Conservation (phyloP, 805 yeast species). For the Candida sithepensis region DNA sequence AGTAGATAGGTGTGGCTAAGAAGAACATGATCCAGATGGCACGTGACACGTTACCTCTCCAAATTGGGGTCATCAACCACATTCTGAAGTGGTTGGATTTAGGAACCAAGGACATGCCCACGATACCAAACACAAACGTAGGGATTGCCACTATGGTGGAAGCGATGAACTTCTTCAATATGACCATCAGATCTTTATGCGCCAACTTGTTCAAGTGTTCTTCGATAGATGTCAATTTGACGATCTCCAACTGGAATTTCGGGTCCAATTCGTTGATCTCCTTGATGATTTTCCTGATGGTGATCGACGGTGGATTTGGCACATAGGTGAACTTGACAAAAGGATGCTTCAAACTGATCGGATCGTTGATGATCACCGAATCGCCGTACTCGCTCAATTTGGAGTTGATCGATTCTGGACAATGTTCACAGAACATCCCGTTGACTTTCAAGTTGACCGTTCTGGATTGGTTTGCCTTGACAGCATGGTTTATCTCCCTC, state of each 20-base stretch:
- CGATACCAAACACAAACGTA: slow-evolving; percentile 63
- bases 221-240: slow-evolving; percentile 55
- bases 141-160: slow-evolving; percentile 56
- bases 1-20: slow-evolving; percentile 68
- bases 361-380: slow-evolving; percentile 52
- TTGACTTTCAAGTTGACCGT: slow-evolving; percentile 51
- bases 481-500: slow-evolving; percentile 42
- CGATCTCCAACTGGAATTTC: slow-evolving; percentile 47
- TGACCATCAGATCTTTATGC: slow-evolving; percentile 41
- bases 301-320: slow-evolving; percentile 51
- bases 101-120: slow-evolving; percentile 62
- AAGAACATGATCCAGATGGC: slow-evolving; percentile 64
- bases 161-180: slow-evolving; percentile 44
- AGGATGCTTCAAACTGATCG: slow-evolving; percentile 53
- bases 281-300: slow-evolving; percentile 52
- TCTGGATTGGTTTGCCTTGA: slow-evolving; percentile 48
- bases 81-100: slow-evolving; percentile 36
- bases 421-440: slow-evolving; percentile 70
- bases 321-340: slow-evolving; percentile 60
- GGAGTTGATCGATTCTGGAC: slow-evolving; percentile 55
- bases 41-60: slow-evolving; percentile 60
- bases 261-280: slow-evolving; percentile 45
- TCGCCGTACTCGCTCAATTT: slow-evolving; percentile 52
- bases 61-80: slow-evolving; percentile 59
- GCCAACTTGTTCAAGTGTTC: slow-evolving; percentile 56